phyloP scores from a whole-genome alignment of 2,329 filamentous ascomycete species.

The Aspergillus jensenii region DNA sequence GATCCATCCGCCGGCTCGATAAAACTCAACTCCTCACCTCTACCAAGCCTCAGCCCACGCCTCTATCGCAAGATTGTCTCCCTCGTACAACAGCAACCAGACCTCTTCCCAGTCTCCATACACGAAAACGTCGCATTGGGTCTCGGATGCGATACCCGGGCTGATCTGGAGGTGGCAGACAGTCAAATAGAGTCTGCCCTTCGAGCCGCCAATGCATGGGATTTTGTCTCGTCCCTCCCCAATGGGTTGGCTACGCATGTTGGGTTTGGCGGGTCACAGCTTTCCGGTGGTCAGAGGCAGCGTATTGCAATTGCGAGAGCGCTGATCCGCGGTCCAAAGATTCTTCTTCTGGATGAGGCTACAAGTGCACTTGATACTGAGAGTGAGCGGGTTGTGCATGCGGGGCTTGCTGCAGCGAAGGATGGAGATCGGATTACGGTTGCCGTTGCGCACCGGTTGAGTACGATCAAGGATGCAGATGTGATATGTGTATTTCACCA shows the following conservation, averaged over 20 bases:
- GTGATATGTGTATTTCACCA: slow-evolving; percentile 93
- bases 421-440: slow-evolving; percentile 80
- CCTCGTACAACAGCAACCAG: slow-evolving; percentile 91
- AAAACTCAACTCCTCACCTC: slow-evolving; percentile 78
- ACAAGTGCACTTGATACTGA: slow-evolving; percentile 54
- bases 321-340: slow-evolving; percentile 81
- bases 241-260: slow-evolving; percentile 84
- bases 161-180: slow-evolving; percentile 50
- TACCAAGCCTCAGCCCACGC: slow-evolving; percentile 77
- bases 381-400: slow-evolving; percentile 58
- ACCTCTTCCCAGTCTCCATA: slow-evolving; percentile 89
- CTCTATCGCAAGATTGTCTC: slow-evolving; percentile 81
- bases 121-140: slow-evolving; percentile 87
- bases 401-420: slow-evolving; percentile 75
- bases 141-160: slow-evolving; percentile 47
- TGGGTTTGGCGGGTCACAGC: slow-evolving; percentile 79
- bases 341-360: slow-evolving; percentile 80
- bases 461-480: slow-evolving; percentile 92
- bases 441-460: slow-evolving; percentile 86
- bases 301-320: slow-evolving; percentile 91
- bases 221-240: slow-evolving; percentile 82
- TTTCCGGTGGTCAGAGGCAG: slow-evolving; percentile 92
- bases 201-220: slow-evolving; percentile 87
- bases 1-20: slow-evolving; percentile 79
- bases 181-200: slow-evolving; percentile 74